Base-by-base conservation (phyloP, 257 asterid genomes). In the Penstemon barbatus region DNA sequence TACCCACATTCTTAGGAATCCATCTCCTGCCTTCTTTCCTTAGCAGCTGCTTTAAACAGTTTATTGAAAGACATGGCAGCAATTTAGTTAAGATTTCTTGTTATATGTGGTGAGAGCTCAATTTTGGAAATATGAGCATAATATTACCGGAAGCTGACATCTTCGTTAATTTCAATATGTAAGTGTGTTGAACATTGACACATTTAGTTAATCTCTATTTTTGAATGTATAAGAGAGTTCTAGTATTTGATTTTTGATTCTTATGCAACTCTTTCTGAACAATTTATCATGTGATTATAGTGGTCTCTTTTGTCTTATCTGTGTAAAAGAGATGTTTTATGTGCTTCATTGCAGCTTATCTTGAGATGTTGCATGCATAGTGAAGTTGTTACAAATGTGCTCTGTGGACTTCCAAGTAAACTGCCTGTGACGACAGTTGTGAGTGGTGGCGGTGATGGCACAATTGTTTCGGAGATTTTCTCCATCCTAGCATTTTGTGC, bases 401-500 rank as follows among this genome's bases (percentile, higher is more conserved):
- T 94, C 13, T 94, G 99, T 74, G 96, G 99, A 53, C 76, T 94
- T 57, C 97, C 98, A 43, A 87, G 86, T 81, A 91, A 95, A 78
- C 83, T 91, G 68, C 98, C 99, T 8, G 86, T 74, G 63, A 78
- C 88, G 48, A 89, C 98, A 11, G 86, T 91, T 67, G 97, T 94
- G 65, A 91, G 93, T 75, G 99, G 97, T 18, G 97, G 97, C 77
- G 99, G 95, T 65, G 99, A 94, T 45, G 98, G 96, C 66, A 91
- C 98, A 63, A 86, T 94, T 66, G 74, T 89, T 74, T 91, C 99
- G 5, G 97, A 91, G 77, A 82, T 91, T 63, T 94, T 91, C 81
- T 83, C 98, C 53, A 76, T 91, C 57, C 80, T 94, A 52, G 78
- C 97, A 40, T 73, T 83, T 49, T 89, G 90, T 70, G 80, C 87